These are phyloP conservation scores for Priceomyces fermenticarens DNA, from an alignment of 805 yeast species.

Conservation along the genomic window DNA sequence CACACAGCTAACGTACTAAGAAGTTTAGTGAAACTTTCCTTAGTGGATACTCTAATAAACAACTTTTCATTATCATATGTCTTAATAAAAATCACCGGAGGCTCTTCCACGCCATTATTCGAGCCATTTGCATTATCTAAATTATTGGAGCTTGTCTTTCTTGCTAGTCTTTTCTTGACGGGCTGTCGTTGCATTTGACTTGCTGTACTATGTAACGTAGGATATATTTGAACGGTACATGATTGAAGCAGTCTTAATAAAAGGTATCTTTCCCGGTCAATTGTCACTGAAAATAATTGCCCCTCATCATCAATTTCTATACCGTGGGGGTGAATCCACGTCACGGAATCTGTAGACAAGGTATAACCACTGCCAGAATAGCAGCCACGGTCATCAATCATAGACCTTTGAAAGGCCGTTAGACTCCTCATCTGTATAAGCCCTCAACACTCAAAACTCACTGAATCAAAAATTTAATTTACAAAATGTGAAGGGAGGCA, in stretches of 20 bases:
- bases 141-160: slow-evolving; percentile 6
- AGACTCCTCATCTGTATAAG: slow-evolving; percentile 12
- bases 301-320: slow-evolving; percentile 32
- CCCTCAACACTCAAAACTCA: too few relatives aligned
- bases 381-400: slow-evolving; percentile 31
- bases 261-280: slow-evolving; percentile 24
- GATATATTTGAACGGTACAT: slow-evolving; percentile 36
- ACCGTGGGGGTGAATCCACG: slow-evolving; percentile 33
- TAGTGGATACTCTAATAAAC: slow-evolving; percentile 34
- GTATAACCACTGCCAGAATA: slow-evolving; percentile 30
- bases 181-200: slow-evolving; percentile 6
- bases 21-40: slow-evolving; percentile 39
- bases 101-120: slow-evolving; percentile 10
- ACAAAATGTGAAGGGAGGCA: too few relatives aligned
- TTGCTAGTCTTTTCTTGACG: slow-evolving; percentile 2
- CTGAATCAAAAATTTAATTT: too few relatives aligned
- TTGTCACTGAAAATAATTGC: slow-evolving; percentile 30
- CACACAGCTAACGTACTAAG: slow-evolving; percentile 50
- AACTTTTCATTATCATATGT: slow-evolving; percentile 37
- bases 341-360: slow-evolving; percentile 34
- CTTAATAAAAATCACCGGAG: slow-evolving; percentile 40
- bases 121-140: background rate
- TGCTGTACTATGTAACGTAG: slow-evolving; percentile 16
- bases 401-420: slow-evolving; percentile 28
- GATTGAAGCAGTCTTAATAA: slow-evolving; percentile 35